A percentile compares a stretch with the other conserved stretches of the same genome.
Evolutionary conservation across 176 grass and related monocot species (phyloP).

Genomic region (Pontederia crassipes): DNA sequence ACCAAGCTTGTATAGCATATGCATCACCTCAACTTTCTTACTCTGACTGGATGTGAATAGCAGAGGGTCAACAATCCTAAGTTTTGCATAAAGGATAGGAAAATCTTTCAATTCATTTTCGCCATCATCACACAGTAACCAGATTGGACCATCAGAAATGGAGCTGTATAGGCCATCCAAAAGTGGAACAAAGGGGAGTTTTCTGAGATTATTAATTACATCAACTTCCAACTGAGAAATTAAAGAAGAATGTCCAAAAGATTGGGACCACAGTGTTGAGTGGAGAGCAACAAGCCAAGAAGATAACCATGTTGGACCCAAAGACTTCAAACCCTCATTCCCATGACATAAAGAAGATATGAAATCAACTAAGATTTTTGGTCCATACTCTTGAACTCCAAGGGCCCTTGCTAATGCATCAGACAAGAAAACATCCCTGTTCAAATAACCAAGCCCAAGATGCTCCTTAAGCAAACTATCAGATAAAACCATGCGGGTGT

Average conservation of each 20-base stretch:
- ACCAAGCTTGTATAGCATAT: slow-evolving; percentile 70
- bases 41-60: slow-evolving; percentile 49
- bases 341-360: slow-evolving; percentile 59
- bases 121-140: slow-evolving; percentile 73
- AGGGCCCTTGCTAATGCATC: slow-evolving; percentile 72
- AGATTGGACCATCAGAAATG: slow-evolving; percentile 67
- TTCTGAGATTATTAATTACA: slow-evolving; percentile 50
- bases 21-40: slow-evolving; percentile 44
- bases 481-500: slow-evolving; percentile 47
- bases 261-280: slow-evolving; percentile 34
- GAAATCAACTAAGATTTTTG: slow-evolving; percentile 55
- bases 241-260: slow-evolving; percentile 31
- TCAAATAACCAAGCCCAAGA: slow-evolving; percentile 80
- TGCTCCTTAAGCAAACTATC: slow-evolving; percentile 66
- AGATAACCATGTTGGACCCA: slow-evolving; percentile 78
- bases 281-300: slow-evolving; percentile 75
- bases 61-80: slow-evolving; percentile 53
- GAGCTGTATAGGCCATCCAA: slow-evolving; percentile 80
- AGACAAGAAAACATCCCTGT: slow-evolving; percentile 62
- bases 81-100: slow-evolving; percentile 50
- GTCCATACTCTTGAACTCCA: slow-evolving; percentile 72
- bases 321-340: slow-evolving; percentile 42
- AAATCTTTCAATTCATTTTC: slow-evolving; percentile 54
- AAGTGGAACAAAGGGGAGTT: slow-evolving; percentile 77
- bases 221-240: slow-evolving; percentile 40